These are phyloP conservation scores for Hydnomerulius pinastri DNA, from an alignment of 768 basidiomycete species.

Conservation along the genomic window DNA sequence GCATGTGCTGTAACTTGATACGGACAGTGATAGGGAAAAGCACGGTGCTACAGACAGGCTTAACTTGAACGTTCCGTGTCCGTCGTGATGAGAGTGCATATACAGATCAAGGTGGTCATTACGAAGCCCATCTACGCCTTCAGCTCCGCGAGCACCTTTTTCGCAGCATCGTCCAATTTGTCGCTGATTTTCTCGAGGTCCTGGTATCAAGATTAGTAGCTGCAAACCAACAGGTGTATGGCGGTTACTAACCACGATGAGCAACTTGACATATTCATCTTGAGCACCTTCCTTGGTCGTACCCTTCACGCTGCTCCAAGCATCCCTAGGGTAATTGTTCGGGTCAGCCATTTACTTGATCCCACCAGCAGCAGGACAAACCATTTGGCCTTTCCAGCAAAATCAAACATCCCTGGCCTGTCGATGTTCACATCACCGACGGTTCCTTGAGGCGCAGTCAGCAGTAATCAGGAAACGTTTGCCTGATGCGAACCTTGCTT, in stretches of 20 bases:
- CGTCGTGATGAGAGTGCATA: not conserved
- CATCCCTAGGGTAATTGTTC: constrained; percentile 58
- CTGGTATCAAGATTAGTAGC: constrained; percentile 36
- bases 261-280: constrained; percentile 71
- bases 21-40: constrained; percentile 10
- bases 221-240: not conserved
- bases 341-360: not conserved
- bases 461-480: constrained; percentile 2
- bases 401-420: constrained; percentile 79
- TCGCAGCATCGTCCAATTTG: constrained; percentile 52
- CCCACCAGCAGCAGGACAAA: constrained; percentile 30
- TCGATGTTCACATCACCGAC: constrained; percentile 68
- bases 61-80: no score
- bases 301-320: constrained; percentile 79
- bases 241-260: constrained; percentile 57
- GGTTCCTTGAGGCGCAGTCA: constrained; percentile 52
- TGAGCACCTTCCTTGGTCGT: constrained; percentile 70
- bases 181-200: constrained; percentile 50
- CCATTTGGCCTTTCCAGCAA: constrained; percentile 91
- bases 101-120: constrained; percentile 2
- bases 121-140: constrained; percentile 39
- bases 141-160: constrained; percentile 59
- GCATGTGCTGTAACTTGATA: not conserved
- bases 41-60: not conserved
- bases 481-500: constrained; percentile 72